Percentiles rank a stretch among this genome's conserved stretches.
Evolutionary conservation across 768 basidiomycete genomes (phyloP).

Genomic region (Suillus subaureus): DNA sequence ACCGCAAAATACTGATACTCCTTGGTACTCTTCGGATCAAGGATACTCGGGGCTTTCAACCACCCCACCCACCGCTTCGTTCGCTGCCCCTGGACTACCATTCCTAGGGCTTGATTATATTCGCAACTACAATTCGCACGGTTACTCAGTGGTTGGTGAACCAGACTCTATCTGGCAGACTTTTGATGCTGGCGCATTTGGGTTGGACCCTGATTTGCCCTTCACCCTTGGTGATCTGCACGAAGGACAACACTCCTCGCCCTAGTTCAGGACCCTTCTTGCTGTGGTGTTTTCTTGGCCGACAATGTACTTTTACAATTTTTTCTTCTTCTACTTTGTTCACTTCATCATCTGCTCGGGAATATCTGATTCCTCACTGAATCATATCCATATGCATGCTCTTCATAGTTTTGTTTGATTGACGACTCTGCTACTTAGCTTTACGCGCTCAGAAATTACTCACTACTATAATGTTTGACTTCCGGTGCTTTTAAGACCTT

Average conservation of each 20-base stretch:
- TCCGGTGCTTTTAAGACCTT: not conserved
- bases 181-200: conserved; percentile 76
- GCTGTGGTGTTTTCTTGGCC: conserved; percentile 6
- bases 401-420: conserved; percentile 10
- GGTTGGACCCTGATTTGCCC: conserved; percentile 75
- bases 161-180: conserved; percentile 53
- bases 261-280: conserved; percentile 15
- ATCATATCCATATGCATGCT: conserved; percentile 34
- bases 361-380: not conserved
- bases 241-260: conserved; percentile 32
- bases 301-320: conserved; percentile 17
- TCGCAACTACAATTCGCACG: conserved; percentile 67
- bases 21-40: conserved; percentile 42
- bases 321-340: conserved; percentile 19
- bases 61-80: conserved; percentile 63
- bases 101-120: conserved; percentile 86
- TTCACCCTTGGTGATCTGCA: conserved; percentile 53
- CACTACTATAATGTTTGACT: conserved; percentile 25
- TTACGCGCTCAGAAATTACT: conserved; percentile 25
- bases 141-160: conserved; percentile 34
- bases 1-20: conserved; percentile 42
- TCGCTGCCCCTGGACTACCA: conserved; percentile 74
- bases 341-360: not conserved
- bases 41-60: conserved; percentile 50
- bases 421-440: conserved; percentile 18